Percentiles rank a stretch among this genome's conserved stretches.
Conservation (phyloP, 495 filamentous ascomycete species). For the Tuber magnatum region DNA sequence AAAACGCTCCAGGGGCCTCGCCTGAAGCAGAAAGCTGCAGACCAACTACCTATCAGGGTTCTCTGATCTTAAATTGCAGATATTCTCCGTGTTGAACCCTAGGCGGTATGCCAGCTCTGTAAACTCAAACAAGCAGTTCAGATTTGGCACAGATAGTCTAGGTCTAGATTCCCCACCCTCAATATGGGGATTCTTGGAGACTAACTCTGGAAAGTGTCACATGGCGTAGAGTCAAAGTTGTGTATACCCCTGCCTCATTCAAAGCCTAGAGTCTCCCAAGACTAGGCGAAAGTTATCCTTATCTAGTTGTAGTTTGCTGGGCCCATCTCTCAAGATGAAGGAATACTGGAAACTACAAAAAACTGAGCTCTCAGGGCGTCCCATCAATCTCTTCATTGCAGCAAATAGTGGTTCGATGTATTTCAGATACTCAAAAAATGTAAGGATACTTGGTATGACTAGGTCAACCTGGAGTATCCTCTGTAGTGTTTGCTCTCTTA, state of each 20-base stretch:
- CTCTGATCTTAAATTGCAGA: constrained; percentile 5
- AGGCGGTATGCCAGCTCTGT: constrained; percentile 8
- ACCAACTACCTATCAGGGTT: constrained; percentile 12
- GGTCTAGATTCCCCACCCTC: no score
- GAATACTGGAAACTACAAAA: constrained; percentile 2
- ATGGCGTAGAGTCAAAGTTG: constrained; percentile 21
- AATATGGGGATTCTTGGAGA: background rate
- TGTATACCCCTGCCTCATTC: constrained; percentile 12
- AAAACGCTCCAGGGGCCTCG: constrained; percentile 6
- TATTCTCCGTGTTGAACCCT: constrained; percentile 8
- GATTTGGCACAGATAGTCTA: background rate
- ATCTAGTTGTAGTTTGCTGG: background rate
- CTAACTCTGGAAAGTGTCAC: constrained; percentile 17
- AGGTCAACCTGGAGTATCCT: constrained; percentile 9
- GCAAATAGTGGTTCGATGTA: constrained; percentile 7
- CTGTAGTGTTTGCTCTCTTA: constrained; percentile 4
- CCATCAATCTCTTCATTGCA: constrained; percentile 15
- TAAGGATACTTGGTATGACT: constrained; percentile 14
- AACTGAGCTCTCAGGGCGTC: constrained; percentile 3
- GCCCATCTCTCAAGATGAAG: background rate
- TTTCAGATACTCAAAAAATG: constrained; percentile 16
- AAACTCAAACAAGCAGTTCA: constrained; percentile 7
- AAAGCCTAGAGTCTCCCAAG: background rate
- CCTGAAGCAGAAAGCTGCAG: no score
- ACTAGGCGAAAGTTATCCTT: background rate